Conservation (phyloP, 176 grass and related monocot genomes). For the Rhynchospora pubera region DNA sequence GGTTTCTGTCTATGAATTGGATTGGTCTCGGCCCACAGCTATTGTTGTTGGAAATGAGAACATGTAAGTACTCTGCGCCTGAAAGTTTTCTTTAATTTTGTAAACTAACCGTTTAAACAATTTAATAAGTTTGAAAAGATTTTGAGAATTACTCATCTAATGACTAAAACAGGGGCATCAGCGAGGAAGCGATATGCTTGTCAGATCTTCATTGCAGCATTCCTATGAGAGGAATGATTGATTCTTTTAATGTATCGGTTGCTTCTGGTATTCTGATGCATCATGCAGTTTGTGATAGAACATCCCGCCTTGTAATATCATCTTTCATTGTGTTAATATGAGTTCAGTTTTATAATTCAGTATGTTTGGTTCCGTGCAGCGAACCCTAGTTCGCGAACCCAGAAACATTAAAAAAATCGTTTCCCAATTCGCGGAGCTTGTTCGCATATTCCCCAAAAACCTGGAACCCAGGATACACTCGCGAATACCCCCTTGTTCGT, state of each 20-base stretch:
- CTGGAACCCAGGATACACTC: too few relatives aligned
- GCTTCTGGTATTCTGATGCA: conserved; percentile 96
- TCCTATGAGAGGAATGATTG: conserved; percentile 99
- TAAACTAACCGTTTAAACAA: too few relatives aligned
- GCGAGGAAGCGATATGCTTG: conserved; percentile 43
- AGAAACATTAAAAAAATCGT: too few relatives aligned
- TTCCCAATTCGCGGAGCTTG: too few relatives aligned
- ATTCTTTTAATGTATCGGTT: conserved; percentile 99
- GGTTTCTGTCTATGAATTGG: conserved; percentile 90
- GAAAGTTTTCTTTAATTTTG: too few relatives aligned
- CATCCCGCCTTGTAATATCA: conserved; percentile 65
- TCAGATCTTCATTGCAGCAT: conserved; percentile 88
- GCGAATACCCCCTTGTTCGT: too few relatives aligned
- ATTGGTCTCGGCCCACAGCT: conserved; percentile 92
- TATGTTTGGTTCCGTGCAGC: too few relatives aligned
- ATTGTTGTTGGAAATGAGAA: conserved; percentile 95
- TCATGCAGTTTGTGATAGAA: conserved; percentile 86
- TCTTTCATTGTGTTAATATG: not conserved
- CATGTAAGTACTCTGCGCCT: conserved; percentile 40
- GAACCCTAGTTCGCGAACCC: too few relatives aligned
- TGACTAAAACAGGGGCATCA: conserved; percentile 65
- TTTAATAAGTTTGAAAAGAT: not conserved
- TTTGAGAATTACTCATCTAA: conserved; percentile 20
- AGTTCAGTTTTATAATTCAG: not conserved
- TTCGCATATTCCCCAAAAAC: too few relatives aligned